Evolutionary conservation across 2,329 filamentous ascomycete genomes (phyloP), one percentile per base, ranked within the genome.

Genomic region (Zarea fungicola): DNA sequence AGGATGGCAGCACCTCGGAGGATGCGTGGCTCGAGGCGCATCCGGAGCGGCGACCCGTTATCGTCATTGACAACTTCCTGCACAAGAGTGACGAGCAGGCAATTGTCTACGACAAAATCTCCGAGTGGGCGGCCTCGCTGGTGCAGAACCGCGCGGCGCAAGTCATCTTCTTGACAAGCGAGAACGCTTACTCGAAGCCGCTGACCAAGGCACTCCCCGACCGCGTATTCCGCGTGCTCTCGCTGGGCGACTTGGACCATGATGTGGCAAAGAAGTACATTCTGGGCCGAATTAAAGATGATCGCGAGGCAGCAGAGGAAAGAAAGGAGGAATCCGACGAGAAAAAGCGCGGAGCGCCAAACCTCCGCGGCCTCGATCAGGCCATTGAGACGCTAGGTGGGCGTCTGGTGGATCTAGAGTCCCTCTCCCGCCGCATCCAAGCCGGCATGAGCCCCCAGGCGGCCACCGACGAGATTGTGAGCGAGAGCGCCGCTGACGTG

Each of bases 401-500:
- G 2, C 87, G 93, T 4, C 77, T 99, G n/a, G 96, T 90, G 0
- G 93, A 99, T 61, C 83, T 99, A 18, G 92, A 97, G 62, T 95
- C 93, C 61, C 81, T 99, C 36, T 87, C 91, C n/a, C 83, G 92
- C 29, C 80, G 93, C 16, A 86, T 99, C 58, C 89, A 89, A 67
- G 83, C 86, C 1, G 92, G 93, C 14, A 90, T 96, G 64, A 85
- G 78, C 2, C 93, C 93, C 1, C 78, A 77, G 54, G 77, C 85
- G 56, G 93, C 93, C 3, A 85, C 96, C 3, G 75, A 83, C 19
- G 90, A 96, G 55, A 97, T 99, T 54, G 86, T 96, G 47, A 84
- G 89, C 48, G 89, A 96, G 62, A 87, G 86, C 16, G 87, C 90
- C 1, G 88, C 87, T 0, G 93, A 97, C 62, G 91, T 97, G 41